Conservation (phyloP, 306 rosid genomes). For the Urtica urens region DNA sequence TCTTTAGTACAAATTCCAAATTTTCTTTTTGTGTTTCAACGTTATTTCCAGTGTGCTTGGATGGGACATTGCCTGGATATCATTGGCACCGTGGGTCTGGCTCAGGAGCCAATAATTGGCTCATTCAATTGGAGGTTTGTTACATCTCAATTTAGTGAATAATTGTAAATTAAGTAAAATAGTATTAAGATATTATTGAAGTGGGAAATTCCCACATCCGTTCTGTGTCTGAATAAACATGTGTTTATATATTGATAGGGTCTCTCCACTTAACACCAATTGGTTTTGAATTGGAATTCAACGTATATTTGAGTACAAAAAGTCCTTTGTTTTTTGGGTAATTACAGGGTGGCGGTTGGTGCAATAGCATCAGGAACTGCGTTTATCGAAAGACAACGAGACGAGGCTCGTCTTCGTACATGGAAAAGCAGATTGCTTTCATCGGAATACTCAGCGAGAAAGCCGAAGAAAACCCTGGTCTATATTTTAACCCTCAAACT, state of each 20-base stretch:
- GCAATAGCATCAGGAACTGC: constrained; percentile 63
- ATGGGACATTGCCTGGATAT: constrained; percentile 91
- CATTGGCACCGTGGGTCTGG: constrained; percentile 80
- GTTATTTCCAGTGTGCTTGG: constrained; percentile 97
- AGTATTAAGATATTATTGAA: too few species aligned
- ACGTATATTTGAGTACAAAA: too few species aligned
- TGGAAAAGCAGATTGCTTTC: constrained; percentile 75
- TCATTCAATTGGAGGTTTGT: constrained; percentile 89
- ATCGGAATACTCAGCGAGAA: constrained; percentile 70
- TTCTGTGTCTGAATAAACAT: too few species aligned
- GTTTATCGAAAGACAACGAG: constrained; percentile 71
- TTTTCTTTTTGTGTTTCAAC: constrained; percentile 14
- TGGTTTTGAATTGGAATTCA: too few species aligned
- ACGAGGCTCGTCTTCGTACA: constrained; percentile 66
- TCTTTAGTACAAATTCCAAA: not conserved
- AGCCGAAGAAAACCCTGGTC: constrained; percentile 83
- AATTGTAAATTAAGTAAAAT: too few species aligned
- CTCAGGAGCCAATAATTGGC: constrained; percentile 82
- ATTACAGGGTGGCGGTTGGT: constrained; percentile 99
- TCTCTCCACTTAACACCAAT: too few species aligned
- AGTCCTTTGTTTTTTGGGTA: too few species aligned
- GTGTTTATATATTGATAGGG: too few species aligned
- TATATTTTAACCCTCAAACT: not conserved
- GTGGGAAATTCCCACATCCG: too few species aligned
- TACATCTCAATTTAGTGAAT: not conserved